Base-by-base conservation (phyloP, 2,329 filamentous ascomycete species). In the Graphilbum fragrans region DNA sequence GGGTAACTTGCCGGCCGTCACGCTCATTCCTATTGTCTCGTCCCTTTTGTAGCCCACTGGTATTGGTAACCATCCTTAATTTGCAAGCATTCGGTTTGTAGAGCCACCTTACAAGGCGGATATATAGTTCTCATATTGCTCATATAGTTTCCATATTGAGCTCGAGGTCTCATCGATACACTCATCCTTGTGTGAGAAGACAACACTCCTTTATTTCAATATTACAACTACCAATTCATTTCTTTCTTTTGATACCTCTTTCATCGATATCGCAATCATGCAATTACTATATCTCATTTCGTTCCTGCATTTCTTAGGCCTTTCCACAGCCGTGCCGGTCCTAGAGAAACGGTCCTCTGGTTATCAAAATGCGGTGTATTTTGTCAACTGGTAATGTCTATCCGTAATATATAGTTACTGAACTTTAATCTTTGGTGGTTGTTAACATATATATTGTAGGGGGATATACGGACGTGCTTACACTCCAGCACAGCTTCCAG, bases 401-500 rank as follows among this genome's bases (percentile, higher is more conserved):
- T n/a, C 31, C 7, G 9, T 32, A 10, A n/a, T 18, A 17, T 35
- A 19, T 19, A 2, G 16, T n/a, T 3, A 8, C 14, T 17, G 20
- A 3, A 21, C 7, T 7, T 17, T n/a, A 5, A n/a, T 12, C 4
- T 22, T 10, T 29, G 25, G 25, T 29, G 8, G 25, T 29, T 29
- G 25, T 14, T 29, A 8, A 29, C 25, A 8, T 8, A 29, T 8
- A 2, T 21, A n/a, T 9, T 29, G 7, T 29, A 72, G 70, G 82
- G 80, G 74, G 34, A 83, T 86, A 39, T 92, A 94, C 53, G 78
- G 64, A 20, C 72, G 84, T 41, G 74, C 83, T 47, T 86, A 81
- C 54, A 71, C 82, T 42, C 81, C 84, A 0, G 70, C 80, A 39
- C 68, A 86, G 50, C 68, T 94, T 9, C 81, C 81, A 0, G 74